Percentiles rank a stretch among this genome's conserved stretches.
phyloP scores from a whole-genome alignment of 345 rosid genomes.

The Kandelia obovata region DNA sequence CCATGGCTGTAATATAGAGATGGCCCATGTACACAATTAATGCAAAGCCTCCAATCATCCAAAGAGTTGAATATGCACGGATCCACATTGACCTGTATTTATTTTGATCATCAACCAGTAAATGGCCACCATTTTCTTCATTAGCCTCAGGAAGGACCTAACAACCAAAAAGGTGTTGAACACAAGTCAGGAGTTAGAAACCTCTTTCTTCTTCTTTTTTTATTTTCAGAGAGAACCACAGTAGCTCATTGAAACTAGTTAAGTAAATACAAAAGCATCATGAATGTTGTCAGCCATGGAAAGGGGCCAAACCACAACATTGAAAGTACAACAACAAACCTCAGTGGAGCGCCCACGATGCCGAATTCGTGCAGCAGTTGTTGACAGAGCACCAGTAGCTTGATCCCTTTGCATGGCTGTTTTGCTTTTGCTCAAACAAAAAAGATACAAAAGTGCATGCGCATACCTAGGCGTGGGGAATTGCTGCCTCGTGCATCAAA shows the following conservation, averaged over 20 bases:
- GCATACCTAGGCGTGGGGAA: neutral
- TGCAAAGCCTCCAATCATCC: conserved; percentile 93
- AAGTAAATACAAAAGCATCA: neutral
- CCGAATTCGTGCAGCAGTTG: conserved; percentile 50
- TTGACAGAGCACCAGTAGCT: conserved; percentile 36
- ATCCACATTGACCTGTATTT: conserved; percentile 82
- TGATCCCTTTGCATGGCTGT: conserved; percentile 62
- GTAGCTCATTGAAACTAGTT: neutral
- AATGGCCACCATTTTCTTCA: conserved; percentile 52
- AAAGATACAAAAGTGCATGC: conserved; percentile 8
- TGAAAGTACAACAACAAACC: conserved; percentile 38
- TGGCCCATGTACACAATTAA: conserved; percentile 90
- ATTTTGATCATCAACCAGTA: conserved; percentile 65
- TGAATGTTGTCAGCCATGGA: neutral
- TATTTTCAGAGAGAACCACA: neutral
- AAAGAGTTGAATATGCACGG: conserved; percentile 65
- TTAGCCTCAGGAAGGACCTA: conserved; percentile 56
- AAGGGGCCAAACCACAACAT: neutral
- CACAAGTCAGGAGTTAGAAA: neutral
- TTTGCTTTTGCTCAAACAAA: conserved; percentile 9
- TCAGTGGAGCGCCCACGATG: conserved; percentile 67
- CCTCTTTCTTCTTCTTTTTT: neutral
- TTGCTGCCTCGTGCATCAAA: conserved; percentile 11
- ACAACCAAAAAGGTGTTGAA: neutral
- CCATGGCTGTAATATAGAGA: conserved; percentile 92